Conservation (phyloP, 345 rosid genomes). For the Luvunga scandens region DNA sequence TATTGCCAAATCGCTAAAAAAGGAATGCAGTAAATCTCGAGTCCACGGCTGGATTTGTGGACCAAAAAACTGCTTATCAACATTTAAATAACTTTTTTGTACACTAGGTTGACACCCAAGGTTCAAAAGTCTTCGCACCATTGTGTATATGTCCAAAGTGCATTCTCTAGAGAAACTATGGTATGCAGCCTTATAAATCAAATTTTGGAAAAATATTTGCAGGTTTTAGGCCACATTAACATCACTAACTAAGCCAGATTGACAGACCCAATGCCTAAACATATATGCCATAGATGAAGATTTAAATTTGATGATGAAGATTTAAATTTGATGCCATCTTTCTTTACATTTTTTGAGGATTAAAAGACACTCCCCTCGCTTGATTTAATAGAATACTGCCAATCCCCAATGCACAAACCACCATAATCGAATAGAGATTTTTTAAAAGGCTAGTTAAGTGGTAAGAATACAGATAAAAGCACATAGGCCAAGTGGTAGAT, state of each 20-base stretch:
- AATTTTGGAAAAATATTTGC: background rate
- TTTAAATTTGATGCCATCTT: background rate
- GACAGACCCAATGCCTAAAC: background rate
- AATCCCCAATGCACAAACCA: background rate
- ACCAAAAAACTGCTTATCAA: background rate
- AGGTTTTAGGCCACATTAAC: background rate
- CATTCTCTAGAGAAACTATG: background rate
- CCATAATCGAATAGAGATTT: background rate
- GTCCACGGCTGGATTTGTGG: background rate
- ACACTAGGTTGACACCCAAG: background rate
- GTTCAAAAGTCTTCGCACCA: background rate
- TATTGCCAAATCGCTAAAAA: background rate
- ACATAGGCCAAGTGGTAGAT: background rate
- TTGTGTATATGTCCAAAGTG: background rate
- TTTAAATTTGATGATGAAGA: background rate
- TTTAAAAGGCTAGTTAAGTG: background rate
- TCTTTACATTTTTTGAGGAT: background rate
- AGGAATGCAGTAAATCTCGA: background rate
- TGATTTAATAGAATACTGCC: background rate
- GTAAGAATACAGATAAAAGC: background rate
- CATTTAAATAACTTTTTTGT: background rate
- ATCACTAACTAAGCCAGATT: background rate
- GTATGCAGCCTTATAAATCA: background rate
- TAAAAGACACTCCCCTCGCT: background rate
- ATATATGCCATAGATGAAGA: background rate